Evolutionary conservation across 345 rosid species (phyloP), one percentile per base, ranked within the genome.

Genomic region (Eutrema japonicum): DNA sequence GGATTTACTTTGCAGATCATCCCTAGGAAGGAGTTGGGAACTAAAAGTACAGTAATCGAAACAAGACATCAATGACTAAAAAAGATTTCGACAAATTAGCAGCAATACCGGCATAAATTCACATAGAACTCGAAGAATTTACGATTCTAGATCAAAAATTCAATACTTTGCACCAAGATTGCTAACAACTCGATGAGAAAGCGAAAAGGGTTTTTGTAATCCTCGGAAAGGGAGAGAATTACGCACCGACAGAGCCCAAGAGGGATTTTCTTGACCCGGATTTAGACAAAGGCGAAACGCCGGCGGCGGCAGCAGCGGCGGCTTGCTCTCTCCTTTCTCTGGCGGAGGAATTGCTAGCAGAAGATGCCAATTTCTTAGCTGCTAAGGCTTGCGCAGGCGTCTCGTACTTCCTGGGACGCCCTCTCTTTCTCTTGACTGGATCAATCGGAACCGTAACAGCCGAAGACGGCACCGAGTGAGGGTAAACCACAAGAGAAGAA

Each of bases 401-500:
- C 1, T 86, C 97, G 64, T 95, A 92, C 93, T 95, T 95, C 82
- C 99, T 81, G 6, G 97, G 99, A 47, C 99, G 77, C 3, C 99
- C 99, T 26, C 99, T 81, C 89, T 86, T 95, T 83, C 93, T 80
- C 85, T 79, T 85, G 3, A 88, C 78, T 0, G 88, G 79, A 75
- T 87, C 93, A 59, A 82, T 78, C 29, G 87, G 85, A 14, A 84
- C 84, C 37, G 83, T 79, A 66, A 84, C 84, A 36, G 84, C 89
- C 3, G 93, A 82, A n/a, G 92, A 81, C 1, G 97, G 84, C 13
- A 86, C 83, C 0, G 96, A 82, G 85, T 80, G 93, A 9, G 91
- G 85, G 72, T 79, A 85, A 43, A 84, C 72, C 80, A 78, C 61
- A 59, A 65, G 86, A 45, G 51, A 61, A 45, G 58, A 52, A 38